Evolutionary conservation across 2,329 filamentous ascomycete genomes (phyloP), one percentile per base, ranked within the genome.

Genomic region (Fusarium subglutinans): DNA sequence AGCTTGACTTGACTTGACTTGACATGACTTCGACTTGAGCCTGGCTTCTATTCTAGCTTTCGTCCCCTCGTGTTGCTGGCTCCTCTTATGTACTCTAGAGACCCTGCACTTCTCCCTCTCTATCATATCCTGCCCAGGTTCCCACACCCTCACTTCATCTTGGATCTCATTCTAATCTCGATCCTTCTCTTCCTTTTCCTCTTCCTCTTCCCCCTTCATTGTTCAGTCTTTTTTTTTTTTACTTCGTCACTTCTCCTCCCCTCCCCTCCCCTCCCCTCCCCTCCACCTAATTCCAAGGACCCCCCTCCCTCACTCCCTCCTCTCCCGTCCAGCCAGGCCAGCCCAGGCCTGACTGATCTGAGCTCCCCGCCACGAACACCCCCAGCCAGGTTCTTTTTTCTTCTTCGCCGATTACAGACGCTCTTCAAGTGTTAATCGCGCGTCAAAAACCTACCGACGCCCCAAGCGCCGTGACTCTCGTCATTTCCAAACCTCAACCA

Each of bases 381-480:
- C 65, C 70, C 59, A 65, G 73, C 69, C 69, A 66, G 60, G 63
- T 69, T 78, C 24, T 44, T 73, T 71, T 78, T 74, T 74, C 66
- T 61, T 66, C 63, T 57, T 69, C 66, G 64, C 70, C 73, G 69
- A 69, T 63, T 73, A 79, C 78, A 78, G 78, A 70, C 78, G 77
- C 78, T 77, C 63, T 76, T 65, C 38, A 54, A 65, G 43, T 58
- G 41, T 79, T 79, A 79, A 79, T 79, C 78, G 78, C 78, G 78
- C 78, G 78, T 77, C 77, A 81, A 79, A 76, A 76, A 71, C 65
- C 70, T 77, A 70, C 74, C 75, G 62, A 76, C 76, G 74, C 75
- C 72, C 74, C 78, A 79, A 79, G 78, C 78, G 78, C 78, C 75
- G 76, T 67, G 72, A 74, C 64, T 73, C 55, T 74, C 68, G 68